Conservation (phyloP, 192 early-diverging fungal species). For the Spizellomyces sp. region DNA sequence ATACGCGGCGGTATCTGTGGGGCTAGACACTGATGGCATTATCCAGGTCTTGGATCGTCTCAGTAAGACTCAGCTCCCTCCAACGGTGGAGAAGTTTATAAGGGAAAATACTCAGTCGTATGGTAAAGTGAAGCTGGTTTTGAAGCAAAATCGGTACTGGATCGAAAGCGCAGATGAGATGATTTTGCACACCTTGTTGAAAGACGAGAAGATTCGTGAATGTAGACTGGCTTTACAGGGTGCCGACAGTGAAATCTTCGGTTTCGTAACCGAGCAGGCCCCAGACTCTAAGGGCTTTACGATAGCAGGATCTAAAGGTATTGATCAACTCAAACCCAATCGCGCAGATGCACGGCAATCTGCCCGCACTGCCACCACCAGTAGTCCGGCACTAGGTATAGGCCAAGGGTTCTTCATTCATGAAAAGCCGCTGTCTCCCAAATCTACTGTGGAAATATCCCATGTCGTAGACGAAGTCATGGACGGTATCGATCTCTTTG, state of each 20-base stretch:
- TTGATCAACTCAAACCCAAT: background rate
- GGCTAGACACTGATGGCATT: conserved; percentile 88
- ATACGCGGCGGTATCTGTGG: conserved; percentile 96
- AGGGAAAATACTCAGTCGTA: conserved; percentile 81
- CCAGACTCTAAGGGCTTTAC: conserved; percentile 15
- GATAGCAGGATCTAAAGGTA: conserved; percentile 19
- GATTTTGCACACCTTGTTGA: conserved; percentile 75
- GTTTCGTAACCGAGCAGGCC: conserved; percentile 21
- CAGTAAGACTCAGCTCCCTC: conserved; percentile 78
- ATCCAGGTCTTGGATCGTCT: conserved; percentile 87
- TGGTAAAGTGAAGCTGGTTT: conserved; percentile 95
- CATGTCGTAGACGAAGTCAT: background rate
- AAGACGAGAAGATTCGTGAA: conserved; percentile 70
- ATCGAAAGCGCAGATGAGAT: conserved; percentile 88
- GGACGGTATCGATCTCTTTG: conserved; percentile 42
- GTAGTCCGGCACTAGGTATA: background rate
- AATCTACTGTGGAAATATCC: background rate
- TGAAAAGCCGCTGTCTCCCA: background rate
- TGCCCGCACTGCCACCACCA: background rate
- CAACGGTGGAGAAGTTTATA: conserved; percentile 74
- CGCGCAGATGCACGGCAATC: background rate
- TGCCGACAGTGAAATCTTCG: conserved; percentile 7
- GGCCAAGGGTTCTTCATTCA: background rate
- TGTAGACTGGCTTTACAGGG: conserved; percentile 44
- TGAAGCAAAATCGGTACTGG: conserved; percentile 93